These are phyloP conservation scores for Haematococcus sp. DNA, from an alignment of 139 green algal species.

Conservation along the genomic window DNA sequence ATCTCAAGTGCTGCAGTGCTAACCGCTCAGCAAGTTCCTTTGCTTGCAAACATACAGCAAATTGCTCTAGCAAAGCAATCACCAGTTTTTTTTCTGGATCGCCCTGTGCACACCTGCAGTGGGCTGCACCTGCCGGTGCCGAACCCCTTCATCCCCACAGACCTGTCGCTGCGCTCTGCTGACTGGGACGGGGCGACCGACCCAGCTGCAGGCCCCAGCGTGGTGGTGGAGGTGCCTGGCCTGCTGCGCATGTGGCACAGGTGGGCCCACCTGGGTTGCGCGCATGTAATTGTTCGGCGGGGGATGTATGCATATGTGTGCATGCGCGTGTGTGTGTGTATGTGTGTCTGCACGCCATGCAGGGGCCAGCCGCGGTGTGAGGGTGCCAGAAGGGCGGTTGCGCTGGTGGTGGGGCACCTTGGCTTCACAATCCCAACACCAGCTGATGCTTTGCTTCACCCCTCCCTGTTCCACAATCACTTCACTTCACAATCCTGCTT, in stretches of 20 bases:
- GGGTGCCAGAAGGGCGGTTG: too few relatives aligned
- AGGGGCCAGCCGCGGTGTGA: too few relatives aligned
- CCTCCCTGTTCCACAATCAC: too few relatives aligned
- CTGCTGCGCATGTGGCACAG: conserved; percentile 32
- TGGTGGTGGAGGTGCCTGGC: conserved; percentile 21
- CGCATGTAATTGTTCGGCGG: neutral
- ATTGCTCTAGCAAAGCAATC: too few relatives aligned
- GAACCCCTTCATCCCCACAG: conserved; percentile 85
- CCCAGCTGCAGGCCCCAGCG: neutral
- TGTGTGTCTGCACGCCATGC: neutral
- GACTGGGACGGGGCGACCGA: neutral
- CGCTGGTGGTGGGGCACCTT: too few relatives aligned
- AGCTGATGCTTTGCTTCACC: too few relatives aligned
- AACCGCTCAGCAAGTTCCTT: too few relatives aligned
- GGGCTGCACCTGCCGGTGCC: conserved; percentile 67
- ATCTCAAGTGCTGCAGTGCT: too few relatives aligned
- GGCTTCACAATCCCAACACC: too few relatives aligned
- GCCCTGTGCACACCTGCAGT: neutral
- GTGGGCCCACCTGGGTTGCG: neutral
- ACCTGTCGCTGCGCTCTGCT: conserved; percentile 51
- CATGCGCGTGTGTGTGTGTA: neutral
- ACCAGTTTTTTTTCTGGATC: too few relatives aligned
- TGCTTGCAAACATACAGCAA: too few relatives aligned
- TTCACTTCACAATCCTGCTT: too few relatives aligned
- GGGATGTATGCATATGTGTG: neutral